Evolutionary conservation across 495 filamentous ascomycete species (phyloP).

Genomic region (Penicillium waksmanii): DNA sequence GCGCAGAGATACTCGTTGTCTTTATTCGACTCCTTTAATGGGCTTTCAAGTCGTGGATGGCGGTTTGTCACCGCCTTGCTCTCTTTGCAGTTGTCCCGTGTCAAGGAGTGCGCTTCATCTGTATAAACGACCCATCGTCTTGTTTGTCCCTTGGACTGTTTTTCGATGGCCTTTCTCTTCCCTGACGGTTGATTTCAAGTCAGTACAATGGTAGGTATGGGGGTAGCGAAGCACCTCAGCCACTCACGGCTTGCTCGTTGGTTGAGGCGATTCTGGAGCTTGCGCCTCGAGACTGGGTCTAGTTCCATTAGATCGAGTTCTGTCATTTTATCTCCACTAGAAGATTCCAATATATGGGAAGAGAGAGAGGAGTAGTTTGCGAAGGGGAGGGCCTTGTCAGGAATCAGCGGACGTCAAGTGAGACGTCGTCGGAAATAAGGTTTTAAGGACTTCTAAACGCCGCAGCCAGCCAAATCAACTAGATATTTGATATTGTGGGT

Average conservation of each 20-base stretch:
- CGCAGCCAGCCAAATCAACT: neutral
- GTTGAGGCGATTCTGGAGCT: slow-evolving; percentile 33
- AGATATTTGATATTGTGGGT: neutral
- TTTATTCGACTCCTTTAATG: neutral
- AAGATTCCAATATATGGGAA: neutral
- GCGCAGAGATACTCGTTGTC: neutral
- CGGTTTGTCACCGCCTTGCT: neutral
- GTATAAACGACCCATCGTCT: slow-evolving; percentile 28
- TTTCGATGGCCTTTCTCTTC: slow-evolving; percentile 18
- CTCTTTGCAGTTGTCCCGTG: neutral
- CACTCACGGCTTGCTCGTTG: slow-evolving; percentile 31
- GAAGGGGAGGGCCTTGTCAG: neutral
- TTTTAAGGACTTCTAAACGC: neutral
- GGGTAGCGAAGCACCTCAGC: neutral
- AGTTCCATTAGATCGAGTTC: neutral
- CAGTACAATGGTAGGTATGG: neutral
- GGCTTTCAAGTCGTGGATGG: neutral
- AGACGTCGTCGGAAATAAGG: slow-evolving; percentile 1
- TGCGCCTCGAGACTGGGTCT: slow-evolving; percentile 22
- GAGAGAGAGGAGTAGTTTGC: neutral
- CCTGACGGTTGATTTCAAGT: slow-evolving; percentile 14
- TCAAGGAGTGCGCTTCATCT: slow-evolving; percentile 1
- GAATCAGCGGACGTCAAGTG: neutral
- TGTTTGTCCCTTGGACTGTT: neutral
- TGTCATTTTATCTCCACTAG: neutral